Percentiles rank a stretch among this genome's conserved stretches.
Conservation (phyloP, 2,329 filamentous ascomycete species). For the Aspergillus chevalieri region DNA sequence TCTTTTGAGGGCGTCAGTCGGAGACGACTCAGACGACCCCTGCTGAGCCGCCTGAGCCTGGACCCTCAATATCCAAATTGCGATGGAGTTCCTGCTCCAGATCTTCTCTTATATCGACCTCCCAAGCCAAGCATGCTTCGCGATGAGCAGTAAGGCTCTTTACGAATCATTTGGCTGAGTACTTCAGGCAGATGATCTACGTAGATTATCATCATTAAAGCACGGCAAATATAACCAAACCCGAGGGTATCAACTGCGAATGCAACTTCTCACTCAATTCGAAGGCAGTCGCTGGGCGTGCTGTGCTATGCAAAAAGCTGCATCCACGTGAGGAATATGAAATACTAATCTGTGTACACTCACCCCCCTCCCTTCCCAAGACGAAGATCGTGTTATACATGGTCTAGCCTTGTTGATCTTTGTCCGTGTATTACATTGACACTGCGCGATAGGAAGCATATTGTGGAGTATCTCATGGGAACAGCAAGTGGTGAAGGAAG, state of each 20-base stretch:
- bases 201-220: neutral
- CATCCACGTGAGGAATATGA: neutral
- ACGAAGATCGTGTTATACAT: too few relatives aligned
- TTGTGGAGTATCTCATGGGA: neutral
- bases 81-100: neutral
- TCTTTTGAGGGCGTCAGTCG: too few relatives aligned
- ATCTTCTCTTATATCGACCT: neutral
- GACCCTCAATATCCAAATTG: neutral
- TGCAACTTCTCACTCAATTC: neutral
- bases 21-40: too few relatives aligned
- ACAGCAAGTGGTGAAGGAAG: neutral
- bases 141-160: neutral
- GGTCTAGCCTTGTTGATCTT: neutral
- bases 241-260: neutral
- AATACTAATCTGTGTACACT: too few relatives aligned
- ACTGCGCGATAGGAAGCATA: neutral
- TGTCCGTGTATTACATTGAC: neutral
- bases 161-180: neutral
- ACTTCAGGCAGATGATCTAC: neutral
- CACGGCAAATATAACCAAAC: neutral
- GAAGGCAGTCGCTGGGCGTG: neutral
- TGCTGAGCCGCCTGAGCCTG: too few relatives aligned
- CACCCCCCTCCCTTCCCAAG: too few relatives aligned
- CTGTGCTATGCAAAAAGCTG: neutral
- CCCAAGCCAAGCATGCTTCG: neutral